phyloP scores from a whole-genome alignment of 768 basidiomycete genomes.

The Tephrocybe sp. region DNA sequence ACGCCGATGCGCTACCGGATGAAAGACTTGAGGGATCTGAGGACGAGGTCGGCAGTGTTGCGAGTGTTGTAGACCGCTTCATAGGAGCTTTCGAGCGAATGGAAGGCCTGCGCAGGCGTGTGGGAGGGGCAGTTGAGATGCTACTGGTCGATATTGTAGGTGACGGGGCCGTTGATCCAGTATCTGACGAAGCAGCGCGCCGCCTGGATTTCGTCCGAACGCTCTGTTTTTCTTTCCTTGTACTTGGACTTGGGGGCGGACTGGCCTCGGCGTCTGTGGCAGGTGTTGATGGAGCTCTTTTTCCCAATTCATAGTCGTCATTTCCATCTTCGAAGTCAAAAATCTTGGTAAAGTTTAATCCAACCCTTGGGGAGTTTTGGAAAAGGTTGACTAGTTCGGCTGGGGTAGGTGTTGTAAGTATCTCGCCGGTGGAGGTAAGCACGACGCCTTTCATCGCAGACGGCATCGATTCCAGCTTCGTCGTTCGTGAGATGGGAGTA shows the following conservation, averaged over 20 bases:
- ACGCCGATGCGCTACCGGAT: conserved; percentile 16
- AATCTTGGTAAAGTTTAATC: conserved; percentile 75
- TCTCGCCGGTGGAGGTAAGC: conserved; percentile 75
- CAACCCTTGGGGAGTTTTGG: conserved; percentile 66
- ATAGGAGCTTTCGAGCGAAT: conserved; percentile 41
- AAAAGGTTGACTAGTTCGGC: conserved; percentile 67
- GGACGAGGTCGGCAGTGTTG: conserved; percentile 32
- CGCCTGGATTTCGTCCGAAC: conserved; percentile 21
- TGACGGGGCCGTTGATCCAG: conserved; percentile 23
- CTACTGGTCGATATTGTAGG: conserved; percentile 11
- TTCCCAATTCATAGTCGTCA: conserved; percentile 19
- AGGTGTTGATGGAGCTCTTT: conserved; percentile 18
- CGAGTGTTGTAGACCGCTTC: conserved; percentile 17
- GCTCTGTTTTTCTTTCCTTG: conserved; percentile 42
- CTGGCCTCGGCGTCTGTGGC: conserved; percentile 27
- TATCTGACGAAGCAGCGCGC: conserved; percentile 15
- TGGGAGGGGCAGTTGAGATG: conserved; percentile 31
- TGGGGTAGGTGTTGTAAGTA: conserved; percentile 69
- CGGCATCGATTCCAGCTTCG: conserved; percentile 33
- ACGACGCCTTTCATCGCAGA: conserved; percentile 80
- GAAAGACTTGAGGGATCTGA: conserved; percentile 38
- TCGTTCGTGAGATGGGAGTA: conserved; percentile 51
- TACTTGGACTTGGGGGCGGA: conserved; percentile 49
- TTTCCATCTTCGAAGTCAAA: conserved; percentile 63
- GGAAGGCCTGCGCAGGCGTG: conserved; percentile 57